phyloP scores from a whole-genome alignment of 345 rosid species.

The Lepidium sativum region DNA sequence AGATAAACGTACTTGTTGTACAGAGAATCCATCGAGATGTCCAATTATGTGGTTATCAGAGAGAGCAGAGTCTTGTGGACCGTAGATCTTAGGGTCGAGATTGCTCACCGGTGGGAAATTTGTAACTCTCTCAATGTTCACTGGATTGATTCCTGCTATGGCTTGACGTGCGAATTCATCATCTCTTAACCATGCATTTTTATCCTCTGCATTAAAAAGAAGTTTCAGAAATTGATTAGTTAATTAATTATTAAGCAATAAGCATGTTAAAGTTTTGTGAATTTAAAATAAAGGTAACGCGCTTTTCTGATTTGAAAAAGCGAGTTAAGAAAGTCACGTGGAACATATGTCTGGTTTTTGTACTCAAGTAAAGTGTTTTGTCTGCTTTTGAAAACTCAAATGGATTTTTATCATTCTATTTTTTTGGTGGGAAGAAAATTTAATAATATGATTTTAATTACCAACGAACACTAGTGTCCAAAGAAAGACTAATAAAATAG shows the following conservation, averaged over 20 bases:
- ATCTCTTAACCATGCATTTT: conserved; percentile 90
- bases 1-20: conserved; percentile 55
- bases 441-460: not conserved
- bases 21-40: conserved; percentile 68
- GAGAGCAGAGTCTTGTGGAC: conserved; percentile 68
- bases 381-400: not conserved
- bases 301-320: not conserved
- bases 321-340: conserved; percentile 12
- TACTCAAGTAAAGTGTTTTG: not conserved
- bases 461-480: not conserved
- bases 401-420: not conserved
- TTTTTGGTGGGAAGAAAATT: not conserved
- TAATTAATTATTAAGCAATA: not conserved
- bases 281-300: not conserved
- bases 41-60: conserved; percentile 62
- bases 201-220: conserved; percentile 58
- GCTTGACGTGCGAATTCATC: conserved; percentile 96
- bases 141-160: conserved; percentile 85
- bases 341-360: conserved; percentile 6
- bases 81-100: conserved; percentile 75
- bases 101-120: conserved; percentile 79
- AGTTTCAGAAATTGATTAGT: not conserved
- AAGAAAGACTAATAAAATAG: not conserved
- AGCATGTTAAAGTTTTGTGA: not conserved
- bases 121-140: conserved; percentile 48